Conservation (phyloP, 345 rosid genomes). For the Gossypium australe region DNA sequence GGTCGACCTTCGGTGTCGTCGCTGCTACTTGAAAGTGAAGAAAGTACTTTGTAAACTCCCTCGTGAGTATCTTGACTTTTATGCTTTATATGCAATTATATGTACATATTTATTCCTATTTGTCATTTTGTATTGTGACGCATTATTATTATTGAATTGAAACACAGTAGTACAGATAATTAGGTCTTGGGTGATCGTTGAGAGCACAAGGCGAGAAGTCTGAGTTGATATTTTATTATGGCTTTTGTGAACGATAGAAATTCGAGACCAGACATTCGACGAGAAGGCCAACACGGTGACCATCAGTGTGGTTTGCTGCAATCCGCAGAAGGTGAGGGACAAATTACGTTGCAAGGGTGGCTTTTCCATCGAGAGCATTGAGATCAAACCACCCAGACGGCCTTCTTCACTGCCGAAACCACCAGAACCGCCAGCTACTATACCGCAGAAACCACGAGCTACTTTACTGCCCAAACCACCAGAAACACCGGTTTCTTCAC, state of each 20-base stretch:
- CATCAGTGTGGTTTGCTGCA: constrained; percentile 73
- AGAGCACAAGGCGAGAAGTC: constrained; percentile 12
- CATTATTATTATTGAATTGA: background rate
- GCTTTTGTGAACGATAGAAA: constrained; percentile 55
- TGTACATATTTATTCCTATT: background rate
- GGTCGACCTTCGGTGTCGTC: constrained; percentile 61
- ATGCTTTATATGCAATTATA: background rate
- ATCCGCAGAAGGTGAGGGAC: constrained; percentile 64
- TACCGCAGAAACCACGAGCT: too few relatives aligned
- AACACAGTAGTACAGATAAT: background rate
- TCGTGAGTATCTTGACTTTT: constrained; percentile 37
- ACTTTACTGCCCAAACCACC: background rate
- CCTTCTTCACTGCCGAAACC: too few relatives aligned
- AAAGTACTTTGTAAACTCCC: constrained; percentile 57
- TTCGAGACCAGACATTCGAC: constrained; percentile 55
- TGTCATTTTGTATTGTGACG: background rate
- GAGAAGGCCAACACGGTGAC: constrained; percentile 59
- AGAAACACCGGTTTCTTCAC: background rate
- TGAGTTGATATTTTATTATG: constrained; percentile 28
- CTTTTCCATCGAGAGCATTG: constrained; percentile 46
- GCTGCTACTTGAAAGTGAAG: constrained; percentile 73
- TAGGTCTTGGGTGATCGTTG: background rate
- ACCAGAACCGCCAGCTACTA: too few relatives aligned
- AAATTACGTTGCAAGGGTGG: constrained; percentile 55
- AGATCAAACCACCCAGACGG: constrained; percentile 27